These are phyloP conservation scores for Gracilariopsis chorda DNA, from an alignment of 23 red algal genomes.

Conservation along the genomic window DNA sequence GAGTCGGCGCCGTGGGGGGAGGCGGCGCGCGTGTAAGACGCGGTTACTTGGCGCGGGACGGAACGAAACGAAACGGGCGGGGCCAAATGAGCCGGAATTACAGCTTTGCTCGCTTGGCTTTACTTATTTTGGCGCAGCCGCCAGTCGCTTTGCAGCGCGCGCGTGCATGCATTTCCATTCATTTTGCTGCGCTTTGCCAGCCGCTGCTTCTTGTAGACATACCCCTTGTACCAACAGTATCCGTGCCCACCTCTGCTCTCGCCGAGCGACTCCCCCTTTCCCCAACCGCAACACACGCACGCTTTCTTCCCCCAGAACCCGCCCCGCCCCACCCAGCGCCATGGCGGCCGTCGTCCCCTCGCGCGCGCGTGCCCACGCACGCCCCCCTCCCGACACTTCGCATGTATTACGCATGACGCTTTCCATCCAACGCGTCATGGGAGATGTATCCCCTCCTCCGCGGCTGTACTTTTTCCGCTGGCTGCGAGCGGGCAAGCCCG, in stretches of 20 bases:
- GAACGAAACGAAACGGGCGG: too few relatives aligned
- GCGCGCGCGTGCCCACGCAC: slow-evolving; percentile 23
- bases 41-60: too few relatives aligned
- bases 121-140: too few relatives aligned
- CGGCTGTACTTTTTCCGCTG: slow-evolving; percentile 43
- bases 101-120: too few relatives aligned
- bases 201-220: too few relatives aligned
- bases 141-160: too few relatives aligned
- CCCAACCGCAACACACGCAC: neutral
- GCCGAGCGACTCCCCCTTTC: neutral
- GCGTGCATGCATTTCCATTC: too few relatives aligned
- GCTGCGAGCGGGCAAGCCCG: slow-evolving; percentile 32
- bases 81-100: too few relatives aligned
- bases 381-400: neutral
- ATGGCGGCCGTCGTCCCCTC: slow-evolving; percentile 55
- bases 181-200: too few relatives aligned
- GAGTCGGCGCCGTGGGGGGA: neutral
- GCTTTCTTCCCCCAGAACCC: neutral
- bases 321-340: neutral
- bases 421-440: neutral
- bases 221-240: too few relatives aligned
- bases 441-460: slow-evolving; percentile 17
- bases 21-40: neutral
- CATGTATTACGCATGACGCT: slow-evolving; percentile 33
- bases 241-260: neutral